Percentiles rank a stretch among this genome's conserved stretches.
phyloP scores from a whole-genome alignment of 2,329 filamentous ascomycete species.

The Aspergillus unguis region DNA sequence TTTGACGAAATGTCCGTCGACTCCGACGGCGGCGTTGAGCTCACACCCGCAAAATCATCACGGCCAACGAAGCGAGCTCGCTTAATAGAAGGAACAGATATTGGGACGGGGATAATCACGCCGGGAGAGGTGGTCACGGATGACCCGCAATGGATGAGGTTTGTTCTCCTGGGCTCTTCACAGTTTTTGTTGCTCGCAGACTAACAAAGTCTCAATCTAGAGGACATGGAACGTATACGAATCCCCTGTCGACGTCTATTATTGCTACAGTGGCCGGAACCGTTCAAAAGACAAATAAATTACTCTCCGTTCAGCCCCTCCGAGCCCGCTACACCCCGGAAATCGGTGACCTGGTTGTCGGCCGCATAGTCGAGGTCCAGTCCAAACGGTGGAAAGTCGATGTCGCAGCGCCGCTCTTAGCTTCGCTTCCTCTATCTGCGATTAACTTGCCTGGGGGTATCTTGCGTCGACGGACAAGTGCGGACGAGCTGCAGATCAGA shows the following conservation, averaged over 20 bases:
- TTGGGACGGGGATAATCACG: conserved; percentile 64
- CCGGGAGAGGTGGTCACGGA: conserved; percentile 85
- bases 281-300: conserved; percentile 90
- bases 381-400: conserved; percentile 92
- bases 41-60: conserved; percentile 25
- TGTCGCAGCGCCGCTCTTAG: conserved; percentile 81
- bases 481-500: conserved; percentile 94
- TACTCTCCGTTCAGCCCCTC: conserved; percentile 84
- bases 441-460: conserved; percentile 97
- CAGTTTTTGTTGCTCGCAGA: conserved; percentile 28
- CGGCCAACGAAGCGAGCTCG: conserved; percentile 40
- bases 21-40: conserved; percentile 41
- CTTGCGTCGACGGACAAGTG: conserved; percentile 83
- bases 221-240: conserved; percentile 87
- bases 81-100: conserved; percentile 23
- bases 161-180: conserved; percentile 4
- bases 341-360: conserved; percentile 92
- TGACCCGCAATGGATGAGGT: conserved; percentile 92
- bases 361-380: conserved; percentile 92
- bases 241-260: conserved; percentile 62
- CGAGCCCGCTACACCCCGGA: conserved; percentile 92
- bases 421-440: conserved; percentile 76
- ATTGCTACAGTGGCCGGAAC: conserved; percentile 87
- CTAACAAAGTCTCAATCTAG: conserved; percentile 41
- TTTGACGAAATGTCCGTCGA: conserved; percentile 50